Evolutionary conservation across 345 rosid species (phyloP).

Genomic region (Pseudoturritis turrita): DNA sequence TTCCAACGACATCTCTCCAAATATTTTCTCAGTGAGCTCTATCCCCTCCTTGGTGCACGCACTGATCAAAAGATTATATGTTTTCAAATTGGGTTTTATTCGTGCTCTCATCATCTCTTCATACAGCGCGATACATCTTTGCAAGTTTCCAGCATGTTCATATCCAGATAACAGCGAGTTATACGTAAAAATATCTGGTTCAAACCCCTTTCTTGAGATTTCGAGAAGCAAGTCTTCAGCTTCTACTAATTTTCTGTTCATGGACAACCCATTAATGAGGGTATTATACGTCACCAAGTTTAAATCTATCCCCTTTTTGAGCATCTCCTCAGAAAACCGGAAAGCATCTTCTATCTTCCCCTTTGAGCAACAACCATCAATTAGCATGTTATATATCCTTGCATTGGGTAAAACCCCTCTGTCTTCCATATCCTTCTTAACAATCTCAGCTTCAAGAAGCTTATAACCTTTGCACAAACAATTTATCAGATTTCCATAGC

Average conservation of each 20-base stretch:
- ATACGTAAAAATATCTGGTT: conserved; percentile 66
- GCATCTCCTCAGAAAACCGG: conserved; percentile 62
- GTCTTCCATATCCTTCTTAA: conserved; percentile 52
- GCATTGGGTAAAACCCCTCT: conserved; percentile 57
- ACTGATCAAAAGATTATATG: conserved; percentile 56
- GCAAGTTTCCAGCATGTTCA: conserved; percentile 40
- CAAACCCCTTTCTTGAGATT: conserved; percentile 44
- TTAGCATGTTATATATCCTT: conserved; percentile 70
- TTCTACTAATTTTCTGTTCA: conserved; percentile 44
- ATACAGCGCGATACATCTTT: conserved; percentile 56
- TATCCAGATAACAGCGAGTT: conserved; percentile 73
- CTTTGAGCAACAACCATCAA: conserved; percentile 48
- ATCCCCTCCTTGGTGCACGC: conserved; percentile 48
- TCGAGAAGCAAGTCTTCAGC: conserved; percentile 61
- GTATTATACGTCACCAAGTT: conserved; percentile 76
- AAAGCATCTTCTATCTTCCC: conserved; percentile 64
- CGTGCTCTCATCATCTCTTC: conserved; percentile 61
- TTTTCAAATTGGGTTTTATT: conserved; percentile 48
- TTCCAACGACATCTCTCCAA: conserved; percentile 52
- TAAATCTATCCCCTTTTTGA: conserved; percentile 35
- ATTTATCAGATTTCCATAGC: conserved; percentile 71
- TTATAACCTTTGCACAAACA: conserved; percentile 63
- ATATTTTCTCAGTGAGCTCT: conserved; percentile 43
- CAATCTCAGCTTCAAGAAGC: conserved; percentile 73
- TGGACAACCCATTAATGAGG: conserved; percentile 67